phyloP scores from a whole-genome alignment of 2,329 filamentous ascomycete species.

The Fonsecaea multimorphosa region DNA sequence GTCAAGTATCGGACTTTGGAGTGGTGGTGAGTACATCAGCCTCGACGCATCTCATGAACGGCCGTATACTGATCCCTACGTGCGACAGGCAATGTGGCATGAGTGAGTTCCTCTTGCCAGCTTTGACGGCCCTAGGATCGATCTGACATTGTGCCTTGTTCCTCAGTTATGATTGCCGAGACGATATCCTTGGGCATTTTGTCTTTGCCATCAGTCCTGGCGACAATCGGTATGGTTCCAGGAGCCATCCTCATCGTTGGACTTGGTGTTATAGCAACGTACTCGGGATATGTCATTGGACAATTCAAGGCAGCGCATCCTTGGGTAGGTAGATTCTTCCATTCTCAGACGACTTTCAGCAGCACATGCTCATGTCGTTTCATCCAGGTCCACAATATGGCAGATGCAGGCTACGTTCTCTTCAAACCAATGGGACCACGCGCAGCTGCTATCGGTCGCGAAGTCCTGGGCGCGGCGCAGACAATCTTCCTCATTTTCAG shows the following conservation, averaged over 20 bases:
- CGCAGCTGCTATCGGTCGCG: conserved; percentile 58
- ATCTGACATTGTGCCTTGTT: conserved; percentile 9
- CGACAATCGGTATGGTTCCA: conserved; percentile 60
- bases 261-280: conserved; percentile 63
- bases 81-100: conserved; percentile 31
- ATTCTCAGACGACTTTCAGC: not conserved
- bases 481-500: conserved; percentile 71
- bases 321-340: conserved; percentile 24
- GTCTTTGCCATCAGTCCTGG: conserved; percentile 60
- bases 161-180: conserved; percentile 62
- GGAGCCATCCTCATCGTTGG: conserved; percentile 60
- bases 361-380: conserved; percentile 9
- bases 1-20: conserved; percentile 36
- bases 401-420: conserved; percentile 69
- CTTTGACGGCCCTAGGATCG: not conserved
- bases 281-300: conserved; percentile 66
- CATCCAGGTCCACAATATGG: conserved; percentile 67
- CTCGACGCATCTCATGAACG: not conserved
- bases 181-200: conserved; percentile 64
- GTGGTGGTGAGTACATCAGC: conserved; percentile 31
- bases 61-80: not conserved
- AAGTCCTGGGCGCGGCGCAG: conserved; percentile 67
- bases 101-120: conserved; percentile 13
- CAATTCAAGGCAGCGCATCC: conserved; percentile 61
- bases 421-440: conserved; percentile 52